Base-by-base conservation (phyloP, 2,329 filamentous ascomycete genomes). In the Ceratocystiopsis minuta region DNA sequence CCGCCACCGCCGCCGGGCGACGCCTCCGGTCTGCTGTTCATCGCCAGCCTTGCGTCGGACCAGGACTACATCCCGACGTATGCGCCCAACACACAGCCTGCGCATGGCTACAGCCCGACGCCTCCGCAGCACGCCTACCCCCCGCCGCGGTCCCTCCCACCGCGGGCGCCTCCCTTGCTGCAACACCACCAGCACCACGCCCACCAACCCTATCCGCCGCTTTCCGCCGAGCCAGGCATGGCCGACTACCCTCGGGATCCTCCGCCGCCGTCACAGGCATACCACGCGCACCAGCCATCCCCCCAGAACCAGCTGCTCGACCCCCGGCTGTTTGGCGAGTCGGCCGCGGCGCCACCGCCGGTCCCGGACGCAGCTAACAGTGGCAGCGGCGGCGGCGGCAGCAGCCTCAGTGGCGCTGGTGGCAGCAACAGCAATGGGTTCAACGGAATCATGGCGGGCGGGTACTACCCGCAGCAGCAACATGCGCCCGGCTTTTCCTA, bases 311-410 rank as follows among this genome's bases (percentile, higher is more conserved):
- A 43, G 11, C 38, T 44, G 0, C 38, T 51, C 7, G 50, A 51
- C 15, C 50, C 50, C 3, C 44, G 49, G 3, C 44, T 50, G 5
- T 50, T 51, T 31, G 44, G 50, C 15, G 50, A 49, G 16, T 28
- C 43, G 2, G 36, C 37, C 10, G 9, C 24, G 9, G 6, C 4
- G 7, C 24, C 9, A 10, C 24, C 24, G 24, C 5, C 24, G 6
- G 5, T 28, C 2, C 24, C 24, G 5, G 24, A 28, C 24, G 24
- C 24, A 10, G 24, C 24, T 10, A 28, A 28, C 37, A 39, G 17
- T 36, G 40, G 20, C 41, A 44, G 36, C 42, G 45, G 11, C 31
- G 32, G 34, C 34, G 32, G 33, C 18, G n/a, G 15, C 37, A 38
- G 18, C 38, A 40, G 20, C 41, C 42, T 31, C 42, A 45, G 11